Evolutionary conservation across 2,329 filamentous ascomycete species (phyloP).

Genomic region (Penicillium sp.): DNA sequence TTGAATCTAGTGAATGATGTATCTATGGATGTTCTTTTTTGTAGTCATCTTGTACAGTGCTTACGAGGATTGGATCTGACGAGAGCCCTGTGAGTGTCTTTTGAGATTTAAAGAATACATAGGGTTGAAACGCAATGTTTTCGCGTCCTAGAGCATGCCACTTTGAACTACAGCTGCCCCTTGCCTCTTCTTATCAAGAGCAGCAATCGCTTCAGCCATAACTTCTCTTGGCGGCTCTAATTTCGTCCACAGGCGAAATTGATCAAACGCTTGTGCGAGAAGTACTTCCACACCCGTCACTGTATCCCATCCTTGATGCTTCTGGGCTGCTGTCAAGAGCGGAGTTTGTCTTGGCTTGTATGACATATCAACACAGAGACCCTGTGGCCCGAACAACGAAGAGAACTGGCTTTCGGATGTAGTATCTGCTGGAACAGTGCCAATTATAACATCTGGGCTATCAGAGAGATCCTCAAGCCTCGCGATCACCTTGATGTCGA

Average conservation of each 20-base stretch:
- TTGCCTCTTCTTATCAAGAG: conserved; percentile 6
- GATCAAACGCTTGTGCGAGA: conserved; percentile 26
- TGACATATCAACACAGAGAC: conserved; percentile 24
- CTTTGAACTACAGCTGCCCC: not conserved
- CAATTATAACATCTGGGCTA: conserved; percentile 21
- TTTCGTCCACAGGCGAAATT: conserved; percentile 26
- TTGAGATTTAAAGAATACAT: too few species aligned
- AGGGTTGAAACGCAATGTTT: too few species aligned
- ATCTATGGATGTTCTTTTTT: too few species aligned
- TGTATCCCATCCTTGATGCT: conserved; percentile 13
- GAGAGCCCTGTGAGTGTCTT: too few species aligned
- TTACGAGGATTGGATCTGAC: too few species aligned
- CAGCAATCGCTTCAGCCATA: conserved; percentile 11
- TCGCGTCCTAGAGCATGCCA: not conserved
- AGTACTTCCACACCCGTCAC: conserved; percentile 30
- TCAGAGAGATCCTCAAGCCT: conserved; percentile 11
- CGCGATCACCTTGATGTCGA: conserved; percentile 9
- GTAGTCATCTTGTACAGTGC: too few species aligned
- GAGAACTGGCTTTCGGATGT: conserved; percentile 17
- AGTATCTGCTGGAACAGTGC: conserved; percentile 21
- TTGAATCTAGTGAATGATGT: too few species aligned
- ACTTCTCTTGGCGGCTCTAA: conserved; percentile 7
- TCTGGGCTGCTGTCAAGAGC: conserved; percentile 16
- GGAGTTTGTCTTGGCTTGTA: conserved; percentile 25
- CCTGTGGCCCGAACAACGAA: conserved; percentile 11